phyloP scores from a whole-genome alignment of 805 yeast species.

The Wickerhamiella domercqiae region DNA sequence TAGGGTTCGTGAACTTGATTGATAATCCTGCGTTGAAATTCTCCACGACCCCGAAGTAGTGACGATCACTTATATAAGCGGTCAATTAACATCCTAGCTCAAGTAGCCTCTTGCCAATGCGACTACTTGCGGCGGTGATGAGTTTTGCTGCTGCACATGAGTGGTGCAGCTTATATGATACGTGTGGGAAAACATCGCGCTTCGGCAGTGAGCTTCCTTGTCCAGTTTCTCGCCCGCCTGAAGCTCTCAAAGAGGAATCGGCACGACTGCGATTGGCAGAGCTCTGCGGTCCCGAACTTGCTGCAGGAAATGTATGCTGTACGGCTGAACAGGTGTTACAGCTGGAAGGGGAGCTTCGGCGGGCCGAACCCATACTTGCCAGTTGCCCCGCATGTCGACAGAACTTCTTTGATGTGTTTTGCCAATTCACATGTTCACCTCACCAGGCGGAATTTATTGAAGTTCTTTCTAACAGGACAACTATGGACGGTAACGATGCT shows the following conservation, averaged over 20 bases:
- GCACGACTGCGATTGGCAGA: conserved; percentile 30
- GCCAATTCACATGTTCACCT: conserved; percentile 78
- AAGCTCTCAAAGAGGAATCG: conserved; percentile 31
- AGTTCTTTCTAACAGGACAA: conserved; percentile 37
- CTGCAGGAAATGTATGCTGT: conserved; percentile 48
- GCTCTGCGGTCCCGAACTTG: conserved; percentile 56
- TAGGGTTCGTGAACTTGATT: too few species aligned
- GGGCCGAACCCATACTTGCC: conserved; percentile 66
- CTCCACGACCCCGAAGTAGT: too few species aligned
- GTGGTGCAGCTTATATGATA: conserved; percentile 23
- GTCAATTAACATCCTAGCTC: too few species aligned
- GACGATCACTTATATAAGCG: too few species aligned
- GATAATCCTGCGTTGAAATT: too few species aligned
- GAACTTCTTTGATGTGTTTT: conserved; percentile 73
- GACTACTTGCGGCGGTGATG: too few species aligned
- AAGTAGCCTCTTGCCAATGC: too few species aligned
- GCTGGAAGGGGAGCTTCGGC: conserved; percentile 45
- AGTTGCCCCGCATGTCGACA: conserved; percentile 88
- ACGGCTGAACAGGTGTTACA: conserved; percentile 39
- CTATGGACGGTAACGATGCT: conserved; percentile 37
- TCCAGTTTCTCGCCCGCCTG: conserved; percentile 39
- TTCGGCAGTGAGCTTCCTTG: conserved; percentile 78
- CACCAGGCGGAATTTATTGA: conserved; percentile 62
- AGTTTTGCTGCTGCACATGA: too few species aligned
- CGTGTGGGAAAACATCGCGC: conserved; percentile 64